A percentile compares a stretch with the other conserved stretches of the same genome.
These are phyloP conservation scores for Apiospora aurea DNA, from an alignment of 2,329 filamentous ascomycete genomes.

Conservation along the genomic window DNA sequence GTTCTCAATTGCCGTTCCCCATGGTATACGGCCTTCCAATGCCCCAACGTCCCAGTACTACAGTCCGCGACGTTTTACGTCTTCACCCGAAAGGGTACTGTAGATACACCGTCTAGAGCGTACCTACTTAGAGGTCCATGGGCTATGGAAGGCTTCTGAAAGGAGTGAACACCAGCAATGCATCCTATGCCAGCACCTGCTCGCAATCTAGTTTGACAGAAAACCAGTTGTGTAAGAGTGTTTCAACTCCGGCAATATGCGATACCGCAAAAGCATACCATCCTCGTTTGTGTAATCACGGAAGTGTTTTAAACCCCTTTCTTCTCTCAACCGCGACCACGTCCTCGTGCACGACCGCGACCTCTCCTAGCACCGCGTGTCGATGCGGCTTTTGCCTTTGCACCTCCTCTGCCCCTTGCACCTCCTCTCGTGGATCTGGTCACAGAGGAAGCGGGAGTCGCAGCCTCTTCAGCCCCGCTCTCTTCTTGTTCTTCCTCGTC, in stretches of 20 bases:
- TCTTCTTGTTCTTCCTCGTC: constrained; percentile 32
- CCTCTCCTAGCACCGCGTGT: constrained; percentile 28
- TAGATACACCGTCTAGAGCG: not conserved
- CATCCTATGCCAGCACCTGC: not conserved
- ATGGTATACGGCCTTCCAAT: not conserved
- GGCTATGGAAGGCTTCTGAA: too few relatives aligned
- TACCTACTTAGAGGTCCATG: not conserved
- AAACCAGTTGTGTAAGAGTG: not conserved
- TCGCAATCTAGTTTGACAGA: too few relatives aligned
- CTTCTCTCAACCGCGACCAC: constrained; percentile 36
- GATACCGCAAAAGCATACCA: not conserved
- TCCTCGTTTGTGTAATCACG: not conserved
- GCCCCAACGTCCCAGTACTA: not conserved
- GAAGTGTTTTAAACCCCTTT: constrained; percentile 12
- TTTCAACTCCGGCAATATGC: not conserved
- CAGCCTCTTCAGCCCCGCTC: constrained; percentile 28
- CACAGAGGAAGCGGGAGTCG: constrained; percentile 22
- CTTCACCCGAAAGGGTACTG: not conserved
- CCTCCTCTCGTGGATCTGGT: constrained; percentile 26
- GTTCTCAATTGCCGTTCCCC: not conserved
- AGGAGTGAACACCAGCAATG: not conserved
- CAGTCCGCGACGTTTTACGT: not conserved
- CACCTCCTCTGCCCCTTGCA: constrained; percentile 11
- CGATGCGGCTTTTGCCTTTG: constrained; percentile 2
- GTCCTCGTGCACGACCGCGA: constrained; percentile 31